These are phyloP conservation scores for Dorcoceras hygrometricum DNA, from an alignment of 257 asterid species.

Conservation along the genomic window DNA sequence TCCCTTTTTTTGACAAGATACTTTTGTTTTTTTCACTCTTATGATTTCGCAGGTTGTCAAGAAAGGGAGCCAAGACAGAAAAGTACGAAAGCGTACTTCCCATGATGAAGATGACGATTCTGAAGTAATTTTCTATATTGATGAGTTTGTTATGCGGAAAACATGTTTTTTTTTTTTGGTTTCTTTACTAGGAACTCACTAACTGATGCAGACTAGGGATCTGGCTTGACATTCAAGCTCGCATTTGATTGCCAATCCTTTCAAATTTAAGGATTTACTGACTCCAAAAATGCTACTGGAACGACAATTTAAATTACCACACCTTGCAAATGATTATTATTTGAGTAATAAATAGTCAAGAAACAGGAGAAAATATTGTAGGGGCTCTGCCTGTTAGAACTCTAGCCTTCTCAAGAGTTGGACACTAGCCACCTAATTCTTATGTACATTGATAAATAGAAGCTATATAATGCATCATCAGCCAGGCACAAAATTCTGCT, in stretches of 20 bases:
- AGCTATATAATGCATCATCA: slow-evolving; percentile 9
- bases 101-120: slow-evolving; percentile 61
- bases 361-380: neutral
- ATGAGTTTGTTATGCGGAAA: neutral
- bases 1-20: slow-evolving; percentile 25
- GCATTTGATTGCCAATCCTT: slow-evolving; percentile 3
- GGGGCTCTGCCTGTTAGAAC: slow-evolving; percentile 1
- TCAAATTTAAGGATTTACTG: slow-evolving; percentile 5
- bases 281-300: neutral
- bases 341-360: slow-evolving; percentile 9
- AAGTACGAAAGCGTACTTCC: slow-evolving; percentile 54
- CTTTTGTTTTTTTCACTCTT: slow-evolving; percentile 31
- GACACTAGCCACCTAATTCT: neutral
- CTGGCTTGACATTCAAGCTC: slow-evolving; percentile 5
- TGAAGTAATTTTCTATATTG: slow-evolving; percentile 47
- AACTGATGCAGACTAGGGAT: neutral
- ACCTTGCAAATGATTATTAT: neutral
- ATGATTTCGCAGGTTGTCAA: slow-evolving; percentile 43
- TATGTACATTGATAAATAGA: slow-evolving; percentile 13
- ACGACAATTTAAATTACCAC: slow-evolving; percentile 4
- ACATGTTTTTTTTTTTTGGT: slow-evolving; percentile 5
- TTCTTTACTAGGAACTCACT: slow-evolving; percentile 6
- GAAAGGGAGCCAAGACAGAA: slow-evolving; percentile 43
- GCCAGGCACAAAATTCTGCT: neutral
- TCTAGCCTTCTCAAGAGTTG: slow-evolving; percentile 19